phyloP scores from a whole-genome alignment of 106 monocot species.

The Platanthera zijinensis region DNA sequence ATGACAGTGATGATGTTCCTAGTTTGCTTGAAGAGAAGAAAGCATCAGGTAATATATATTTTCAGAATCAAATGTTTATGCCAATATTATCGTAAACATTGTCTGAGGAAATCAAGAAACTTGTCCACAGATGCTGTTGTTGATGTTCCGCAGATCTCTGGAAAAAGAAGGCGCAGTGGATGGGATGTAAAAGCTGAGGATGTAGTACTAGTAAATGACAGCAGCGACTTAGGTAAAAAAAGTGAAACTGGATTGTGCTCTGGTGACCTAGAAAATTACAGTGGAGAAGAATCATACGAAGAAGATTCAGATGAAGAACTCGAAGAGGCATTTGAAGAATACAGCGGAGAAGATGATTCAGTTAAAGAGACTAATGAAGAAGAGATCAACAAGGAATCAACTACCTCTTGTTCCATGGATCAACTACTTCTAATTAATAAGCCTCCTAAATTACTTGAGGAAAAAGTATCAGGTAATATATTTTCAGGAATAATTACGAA shows the following conservation, averaged over 20 bases:
- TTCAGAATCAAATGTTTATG: not conserved
- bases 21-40: not conserved
- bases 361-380: too few relatives aligned
- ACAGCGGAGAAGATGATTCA: not conserved
- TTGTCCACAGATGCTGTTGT: constrained; percentile 1
- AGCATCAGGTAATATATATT: constrained; percentile 3
- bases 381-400: too few relatives aligned
- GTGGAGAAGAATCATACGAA: not conserved
- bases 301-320: not conserved
- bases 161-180: constrained; percentile 11
- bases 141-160: not conserved
- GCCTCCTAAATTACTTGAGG: too few relatives aligned
- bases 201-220: not conserved
- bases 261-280: not conserved
- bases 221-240: not conserved
- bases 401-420: too few relatives aligned
- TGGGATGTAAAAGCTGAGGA: constrained; percentile 16
- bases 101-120: not conserved
- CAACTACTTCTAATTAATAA: too few relatives aligned
- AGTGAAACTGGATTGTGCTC: constrained; percentile 1
- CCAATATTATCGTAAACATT: not conserved
- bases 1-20: too few relatives aligned
- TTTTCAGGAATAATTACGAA: too few relatives aligned
- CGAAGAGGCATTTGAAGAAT: not conserved
- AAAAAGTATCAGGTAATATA: not conserved